Percentiles rank a stretch among this genome's conserved stretches.
These are phyloP conservation scores for Boletus rubescentipes DNA, from an alignment of 768 basidiomycete species.

Conservation along the genomic window DNA sequence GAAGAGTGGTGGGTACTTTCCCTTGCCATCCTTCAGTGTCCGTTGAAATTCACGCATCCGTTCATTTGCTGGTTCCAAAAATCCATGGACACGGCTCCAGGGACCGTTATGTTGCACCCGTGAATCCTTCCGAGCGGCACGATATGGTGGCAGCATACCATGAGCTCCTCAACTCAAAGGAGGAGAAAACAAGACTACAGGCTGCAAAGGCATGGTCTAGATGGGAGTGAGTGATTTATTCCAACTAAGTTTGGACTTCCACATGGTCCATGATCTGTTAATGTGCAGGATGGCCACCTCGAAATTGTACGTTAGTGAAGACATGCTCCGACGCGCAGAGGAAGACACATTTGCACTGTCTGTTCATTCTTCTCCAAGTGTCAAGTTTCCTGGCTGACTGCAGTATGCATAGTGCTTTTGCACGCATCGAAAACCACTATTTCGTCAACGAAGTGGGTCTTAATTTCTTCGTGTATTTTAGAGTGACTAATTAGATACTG, in stretches of 20 bases:
- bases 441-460: slow-evolving; percentile 72
- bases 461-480: neutral
- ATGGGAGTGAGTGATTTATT: slow-evolving; percentile 70
- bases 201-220: slow-evolving; percentile 88
- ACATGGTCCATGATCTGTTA: neutral
- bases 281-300: slow-evolving; percentile 75
- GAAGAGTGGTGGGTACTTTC: slow-evolving; percentile 71
- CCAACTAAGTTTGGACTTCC: neutral
- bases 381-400: slow-evolving; percentile 3
- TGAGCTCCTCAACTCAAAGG: slow-evolving; percentile 66
- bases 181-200: slow-evolving; percentile 58
- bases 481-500: slow-evolving; percentile 1
- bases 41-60: neutral
- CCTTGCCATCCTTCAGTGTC: too few relatives aligned
- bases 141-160: slow-evolving; percentile 88
- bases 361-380: slow-evolving; percentile 21
- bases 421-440: slow-evolving; percentile 88
- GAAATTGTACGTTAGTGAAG: slow-evolving; percentile 67
- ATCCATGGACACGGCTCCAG: slow-evolving; percentile 37
- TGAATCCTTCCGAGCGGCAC: slow-evolving; percentile 75
- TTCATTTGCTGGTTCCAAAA: neutral
- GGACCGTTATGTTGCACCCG: slow-evolving; percentile 80
- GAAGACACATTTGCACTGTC: slow-evolving; percentile 77
- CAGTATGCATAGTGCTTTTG: slow-evolving; percentile 61
- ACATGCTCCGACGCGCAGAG: slow-evolving; percentile 64